Evolutionary conservation across 2,329 filamentous ascomycete species (phyloP), one percentile per base, ranked within the genome.

Genomic region (Helotiales sp.): DNA sequence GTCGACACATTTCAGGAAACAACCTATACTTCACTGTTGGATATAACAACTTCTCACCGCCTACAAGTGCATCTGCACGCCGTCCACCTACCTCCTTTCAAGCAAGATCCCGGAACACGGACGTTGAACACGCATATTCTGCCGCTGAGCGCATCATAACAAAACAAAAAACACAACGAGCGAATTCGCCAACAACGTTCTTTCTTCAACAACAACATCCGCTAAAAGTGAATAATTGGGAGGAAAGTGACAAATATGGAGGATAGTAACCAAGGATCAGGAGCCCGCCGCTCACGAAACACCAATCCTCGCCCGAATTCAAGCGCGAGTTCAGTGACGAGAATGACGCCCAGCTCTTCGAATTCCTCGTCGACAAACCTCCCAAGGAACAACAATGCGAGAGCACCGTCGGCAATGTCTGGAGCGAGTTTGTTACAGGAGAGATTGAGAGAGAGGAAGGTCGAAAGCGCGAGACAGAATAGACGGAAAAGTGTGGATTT

Each of bases 371-470:
- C 48, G 25, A 57, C 42, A 13, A 48, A 64, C 55, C 55, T 62
- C 13, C 57, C 53, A 38, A 47, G 56, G 30, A 49, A 50, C 22
- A 48, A 53, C 22, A 50, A 51, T 31, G 9, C 30, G 40, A 38
- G 30, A 3, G 49, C 27, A 12, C 36, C 33, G 29, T 22, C 47
- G 33, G 36, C 27, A 9, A 5, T 15, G 2, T 54, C 57, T 1
- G 66, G 68, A 8, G 52, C 60, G 24, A 69, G 65, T 54, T 57
- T 73, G 27, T 54, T 73, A 31, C 70, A 73, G 44, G 71, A 72
- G 53, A 63, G 67, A 38, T 59, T 73, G 57, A 63, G 70, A 36
- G 70, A 73, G 52, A 67, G 68, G 38, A 72, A 72, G 58, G 67
- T 64, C 5, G 70, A 70, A 54, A 65, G 66, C 31, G 63, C 67